phyloP scores from a whole-genome alignment of 768 basidiomycete species.

The Lactarius hengduanensis region DNA sequence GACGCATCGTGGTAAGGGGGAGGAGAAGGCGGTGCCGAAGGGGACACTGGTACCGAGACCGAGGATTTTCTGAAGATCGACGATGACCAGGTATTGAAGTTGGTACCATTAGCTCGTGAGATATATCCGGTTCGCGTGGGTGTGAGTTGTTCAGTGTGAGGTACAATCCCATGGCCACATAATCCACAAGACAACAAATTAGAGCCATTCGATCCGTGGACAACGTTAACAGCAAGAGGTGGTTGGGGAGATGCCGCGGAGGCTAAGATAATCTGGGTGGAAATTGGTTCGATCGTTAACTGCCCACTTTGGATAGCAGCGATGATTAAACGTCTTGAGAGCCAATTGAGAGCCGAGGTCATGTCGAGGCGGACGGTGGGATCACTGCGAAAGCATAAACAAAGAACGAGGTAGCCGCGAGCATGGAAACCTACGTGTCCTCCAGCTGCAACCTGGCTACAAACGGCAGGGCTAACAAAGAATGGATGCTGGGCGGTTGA shows the following conservation, averaged over 20 bases:
- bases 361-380: slow-evolving; percentile 89
- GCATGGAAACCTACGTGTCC: slow-evolving; percentile 72
- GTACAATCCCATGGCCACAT: slow-evolving; percentile 63
- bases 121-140: slow-evolving; percentile 38
- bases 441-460: slow-evolving; percentile 71
- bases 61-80: slow-evolving; percentile 57
- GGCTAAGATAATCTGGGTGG: slow-evolving; percentile 56
- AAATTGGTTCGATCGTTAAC: slow-evolving; percentile 83
- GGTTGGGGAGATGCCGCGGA: slow-evolving; percentile 46
- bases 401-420: slow-evolving; percentile 22
- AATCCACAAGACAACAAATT: slow-evolving; percentile 73
- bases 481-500: slow-evolving; percentile 64
- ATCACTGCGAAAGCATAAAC: slow-evolving; percentile 53
- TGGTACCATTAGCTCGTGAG: slow-evolving; percentile 33
- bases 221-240: slow-evolving; percentile 27
- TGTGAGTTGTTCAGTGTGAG: slow-evolving; percentile 35
- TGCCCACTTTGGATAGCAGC: slow-evolving; percentile 85
- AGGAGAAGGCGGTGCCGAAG: slow-evolving; percentile 39
- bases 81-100: slow-evolving; percentile 49
- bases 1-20: slow-evolving; percentile 33
- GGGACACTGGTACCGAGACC: slow-evolving; percentile 35
- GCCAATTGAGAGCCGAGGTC: slow-evolving; percentile 93
- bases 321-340: slow-evolving; percentile 82
- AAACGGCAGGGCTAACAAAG: slow-evolving; percentile 77
- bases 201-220: slow-evolving; percentile 46